Evolutionary conservation across 768 basidiomycete species (phyloP).

Genomic region (Dioszegia crocea): DNA sequence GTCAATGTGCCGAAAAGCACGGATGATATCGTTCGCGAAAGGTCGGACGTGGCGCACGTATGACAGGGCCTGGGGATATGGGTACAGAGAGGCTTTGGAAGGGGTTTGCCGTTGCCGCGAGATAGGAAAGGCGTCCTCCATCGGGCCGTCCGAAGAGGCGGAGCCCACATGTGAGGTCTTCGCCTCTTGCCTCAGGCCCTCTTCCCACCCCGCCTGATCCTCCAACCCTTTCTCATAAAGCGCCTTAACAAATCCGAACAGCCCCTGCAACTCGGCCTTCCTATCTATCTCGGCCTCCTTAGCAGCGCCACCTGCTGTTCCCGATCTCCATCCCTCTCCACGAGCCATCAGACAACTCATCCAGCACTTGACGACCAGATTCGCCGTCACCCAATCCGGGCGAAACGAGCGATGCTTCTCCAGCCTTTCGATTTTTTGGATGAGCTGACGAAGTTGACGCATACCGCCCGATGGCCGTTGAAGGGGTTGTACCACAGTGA

Average conservation of each 20-base stretch:
- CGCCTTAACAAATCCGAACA: slow-evolving; percentile 5
- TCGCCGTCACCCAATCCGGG: slow-evolving; percentile 67
- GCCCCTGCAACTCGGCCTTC: not conserved
- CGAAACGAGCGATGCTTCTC: slow-evolving; percentile 53
- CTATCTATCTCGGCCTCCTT: not conserved
- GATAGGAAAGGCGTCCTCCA: no score
- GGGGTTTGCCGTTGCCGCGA: not conserved
- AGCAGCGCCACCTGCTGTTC: not conserved
- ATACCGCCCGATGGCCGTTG: slow-evolving; percentile 48
- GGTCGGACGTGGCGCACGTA: slow-evolving; percentile 58
- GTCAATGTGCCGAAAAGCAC: slow-evolving; percentile 58
- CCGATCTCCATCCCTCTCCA: not conserved
- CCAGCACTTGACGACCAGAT: slow-evolving; percentile 63
- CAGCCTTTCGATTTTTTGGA: slow-evolving; percentile 52
- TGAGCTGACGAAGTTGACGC: slow-evolving; percentile 37
- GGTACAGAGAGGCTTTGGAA: not conserved
- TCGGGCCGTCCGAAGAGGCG: no score
- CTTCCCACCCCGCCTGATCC: not conserved
- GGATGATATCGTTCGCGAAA: slow-evolving; percentile 69
- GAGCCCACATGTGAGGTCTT: not conserved
- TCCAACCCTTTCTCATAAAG: not conserved
- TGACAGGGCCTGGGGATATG: not conserved
- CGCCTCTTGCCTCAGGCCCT: not conserved
- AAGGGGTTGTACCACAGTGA: slow-evolving; percentile 49
- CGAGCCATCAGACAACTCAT: slow-evolving; percentile 53